Evolutionary conservation across 441 rosid genomes (phyloP).

Genomic region (Capsella rubella): DNA sequence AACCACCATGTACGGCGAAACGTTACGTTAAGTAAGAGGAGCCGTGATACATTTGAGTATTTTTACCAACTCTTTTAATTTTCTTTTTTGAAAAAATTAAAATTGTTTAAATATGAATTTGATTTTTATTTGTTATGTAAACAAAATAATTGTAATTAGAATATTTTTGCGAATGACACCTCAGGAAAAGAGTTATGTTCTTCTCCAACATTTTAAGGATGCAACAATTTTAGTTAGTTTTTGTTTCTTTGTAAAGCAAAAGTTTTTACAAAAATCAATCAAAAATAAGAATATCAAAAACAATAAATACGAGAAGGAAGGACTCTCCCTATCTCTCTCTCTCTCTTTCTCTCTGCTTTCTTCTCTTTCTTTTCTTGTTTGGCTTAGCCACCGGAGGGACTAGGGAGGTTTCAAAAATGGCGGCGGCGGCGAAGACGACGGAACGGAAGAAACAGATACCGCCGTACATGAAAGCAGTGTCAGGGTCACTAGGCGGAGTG

Average conservation of each 20-base stretch:
- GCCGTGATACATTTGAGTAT: not conserved
- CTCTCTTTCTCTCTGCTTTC: not conserved
- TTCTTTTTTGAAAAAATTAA: no score
- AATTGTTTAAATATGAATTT: no score
- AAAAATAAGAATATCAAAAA: not conserved
- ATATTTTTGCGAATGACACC: not conserved
- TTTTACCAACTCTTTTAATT: not conserved
- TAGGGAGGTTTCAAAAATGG: slow-evolving; percentile 6
- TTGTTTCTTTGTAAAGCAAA: not conserved
- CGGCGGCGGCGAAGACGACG: slow-evolving; percentile 31
- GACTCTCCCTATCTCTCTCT: slow-evolving; percentile 3
- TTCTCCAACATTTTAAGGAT: not conserved
- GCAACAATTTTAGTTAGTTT: not conserved
- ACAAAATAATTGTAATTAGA: not conserved
- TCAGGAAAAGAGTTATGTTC: not conserved
- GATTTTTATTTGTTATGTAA: no score
- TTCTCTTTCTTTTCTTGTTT: not conserved
- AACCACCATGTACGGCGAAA: not conserved
- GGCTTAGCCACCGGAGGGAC: not conserved
- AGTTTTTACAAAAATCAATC: not conserved
- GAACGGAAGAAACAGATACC: slow-evolving; percentile 52
- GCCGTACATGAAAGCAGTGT: slow-evolving; percentile 85
- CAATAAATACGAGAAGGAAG: not conserved
- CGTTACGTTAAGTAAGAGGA: not conserved
- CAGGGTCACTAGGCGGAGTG: slow-evolving; percentile 89